Percentiles rank a stretch among this genome's conserved stretches.
These are phyloP conservation scores for Fallopia convolvulus DNA, from an alignment of 148 eudicot species.

Conservation along the genomic window DNA sequence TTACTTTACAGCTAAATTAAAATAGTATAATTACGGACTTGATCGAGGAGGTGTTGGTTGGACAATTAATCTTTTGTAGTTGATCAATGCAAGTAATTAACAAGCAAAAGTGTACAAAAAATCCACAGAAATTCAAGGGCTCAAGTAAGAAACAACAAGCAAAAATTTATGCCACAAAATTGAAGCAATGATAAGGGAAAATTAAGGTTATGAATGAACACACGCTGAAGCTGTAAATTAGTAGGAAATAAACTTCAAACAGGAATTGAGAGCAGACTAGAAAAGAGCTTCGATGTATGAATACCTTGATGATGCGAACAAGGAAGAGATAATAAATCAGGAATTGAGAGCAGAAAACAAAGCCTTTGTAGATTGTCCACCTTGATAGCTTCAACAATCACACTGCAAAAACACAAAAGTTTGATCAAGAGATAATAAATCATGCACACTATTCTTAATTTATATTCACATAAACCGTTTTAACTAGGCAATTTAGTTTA, in stretches of 20 bases:
- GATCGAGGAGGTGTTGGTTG: neutral
- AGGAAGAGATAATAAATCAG: neutral
- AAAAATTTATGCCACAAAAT: no score
- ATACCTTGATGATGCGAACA: neutral
- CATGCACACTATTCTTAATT: no score
- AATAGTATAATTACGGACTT: neutral
- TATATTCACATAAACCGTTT: no score
- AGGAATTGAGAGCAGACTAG: neutral
- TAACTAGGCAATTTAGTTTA: no score
- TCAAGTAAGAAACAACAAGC: no score
- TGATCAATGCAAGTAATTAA: neutral
- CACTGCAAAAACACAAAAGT: no score
- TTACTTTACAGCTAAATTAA: neutral
- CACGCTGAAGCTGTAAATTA: neutral
- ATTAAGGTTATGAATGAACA: neutral
- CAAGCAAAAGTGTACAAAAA: neutral
- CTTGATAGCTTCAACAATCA: no score
- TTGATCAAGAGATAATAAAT: no score
- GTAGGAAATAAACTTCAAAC: neutral
- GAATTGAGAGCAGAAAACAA: no score
- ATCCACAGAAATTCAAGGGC: neutral
- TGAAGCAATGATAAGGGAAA: no score
- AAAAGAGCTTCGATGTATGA: neutral
- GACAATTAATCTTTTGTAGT: neutral
- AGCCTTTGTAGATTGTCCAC: no score